Percentiles rank a stretch among this genome's conserved stretches.
These are phyloP conservation scores for Cadophora sp. DNA, from an alignment of 2,329 filamentous ascomycete species.

Conservation along the genomic window DNA sequence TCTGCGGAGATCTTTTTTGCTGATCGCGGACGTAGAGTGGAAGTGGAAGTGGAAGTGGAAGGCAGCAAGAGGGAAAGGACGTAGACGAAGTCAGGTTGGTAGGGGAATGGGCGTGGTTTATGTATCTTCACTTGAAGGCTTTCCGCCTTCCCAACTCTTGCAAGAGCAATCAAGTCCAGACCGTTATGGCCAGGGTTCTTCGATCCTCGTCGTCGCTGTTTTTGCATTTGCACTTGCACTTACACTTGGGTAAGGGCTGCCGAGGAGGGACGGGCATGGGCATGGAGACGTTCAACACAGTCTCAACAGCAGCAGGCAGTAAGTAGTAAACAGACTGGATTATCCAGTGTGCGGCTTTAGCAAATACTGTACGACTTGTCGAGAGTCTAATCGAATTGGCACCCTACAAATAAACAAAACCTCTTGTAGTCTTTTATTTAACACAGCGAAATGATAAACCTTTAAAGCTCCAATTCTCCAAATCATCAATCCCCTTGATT, in stretches of 20 bases:
- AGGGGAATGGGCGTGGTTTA: background rate
- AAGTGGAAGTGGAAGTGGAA: background rate
- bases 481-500: too few species aligned
- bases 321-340: too few species aligned
- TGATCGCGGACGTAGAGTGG: background rate
- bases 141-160: background rate
- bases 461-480: too few species aligned
- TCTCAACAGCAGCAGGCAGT: background rate
- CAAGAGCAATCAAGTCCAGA: conserved; percentile 6
- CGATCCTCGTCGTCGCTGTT: conserved; percentile 1
- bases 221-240: background rate
- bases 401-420: too few species aligned
- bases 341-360: too few species aligned
- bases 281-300: background rate
- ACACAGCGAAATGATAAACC: too few species aligned
- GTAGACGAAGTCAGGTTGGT: background rate
- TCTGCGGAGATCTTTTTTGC: background rate
- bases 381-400: too few species aligned
- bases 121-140: background rate
- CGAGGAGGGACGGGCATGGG: background rate
- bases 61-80: background rate
- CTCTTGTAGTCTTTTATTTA: too few species aligned
- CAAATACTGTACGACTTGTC: too few species aligned
- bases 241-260: background rate
- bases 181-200: background rate